Evolutionary conservation across 306 rosid genomes (phyloP), one percentile per base, ranked within the genome.

Genomic region (Prunus fruticosa): DNA sequence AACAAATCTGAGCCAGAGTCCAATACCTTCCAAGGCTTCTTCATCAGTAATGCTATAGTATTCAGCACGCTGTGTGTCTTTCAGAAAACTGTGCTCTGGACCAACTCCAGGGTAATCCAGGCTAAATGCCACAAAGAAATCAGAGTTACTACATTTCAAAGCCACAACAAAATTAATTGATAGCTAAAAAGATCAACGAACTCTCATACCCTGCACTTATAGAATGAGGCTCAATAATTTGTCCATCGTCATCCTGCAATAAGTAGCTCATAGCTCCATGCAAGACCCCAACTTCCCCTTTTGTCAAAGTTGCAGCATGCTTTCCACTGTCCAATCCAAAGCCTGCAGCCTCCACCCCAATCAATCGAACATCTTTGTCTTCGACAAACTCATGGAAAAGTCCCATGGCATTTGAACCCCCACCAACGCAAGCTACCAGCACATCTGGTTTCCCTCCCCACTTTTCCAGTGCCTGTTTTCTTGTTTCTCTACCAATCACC

Each of bases 31-130:
- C 74, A 95, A 83, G 57, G 98, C 97, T 90, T 95, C 98, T 28
- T 86, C 93, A 56, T 95, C 98, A 13, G 93, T 92, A 81, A 95
- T 79, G 60, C 95, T 80, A 66, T 90, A 2, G 60, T 95, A 95
- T 71, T 95, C 98, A 38, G 97, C 98, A 19, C 98, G 98, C 2
- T 96, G 91, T 4, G 79, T 6, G 72, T 95, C 98, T 82, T 92
- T 95, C 82, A 95, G 86, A 78, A 80, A 95, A 82, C 98, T 95
- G 53, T 95, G 98, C 85, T 95, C 98, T 0, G 98, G 98, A 58
- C 98, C 98, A 27, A 95, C 98, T 69, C 98, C 98, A 72, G 98
- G 98, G 88, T 95, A 95, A 86, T 95, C 98, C 97, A 95, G 85
- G 56, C 98, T 94, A 81, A 71, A 82, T 46, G 43, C 30, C 65